Evolutionary conservation across 495 filamentous ascomycete genomes (phyloP).

Genomic region (Apiosordaria backusii): DNA sequence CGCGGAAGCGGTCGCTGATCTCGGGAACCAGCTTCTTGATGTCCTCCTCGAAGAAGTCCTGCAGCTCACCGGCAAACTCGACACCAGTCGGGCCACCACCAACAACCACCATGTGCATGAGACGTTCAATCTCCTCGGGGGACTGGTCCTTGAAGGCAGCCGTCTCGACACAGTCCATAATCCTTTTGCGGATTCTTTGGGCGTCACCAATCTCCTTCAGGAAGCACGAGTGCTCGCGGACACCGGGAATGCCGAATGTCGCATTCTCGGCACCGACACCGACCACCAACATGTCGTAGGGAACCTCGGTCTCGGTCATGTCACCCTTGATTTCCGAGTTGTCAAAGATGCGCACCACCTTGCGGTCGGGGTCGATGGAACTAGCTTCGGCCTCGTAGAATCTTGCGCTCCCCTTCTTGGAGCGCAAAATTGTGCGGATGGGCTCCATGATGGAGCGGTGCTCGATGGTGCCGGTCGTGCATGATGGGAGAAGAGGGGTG

Average conservation of each 20-base stretch:
- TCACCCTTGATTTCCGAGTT: constrained; percentile 91
- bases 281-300: constrained; percentile 97
- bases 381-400: constrained; percentile 98
- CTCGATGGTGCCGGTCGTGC: constrained; percentile 95
- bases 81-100: constrained; percentile 97
- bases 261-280: constrained; percentile 98
- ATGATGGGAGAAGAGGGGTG: constrained; percentile 93
- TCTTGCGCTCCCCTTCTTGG: constrained; percentile 86
- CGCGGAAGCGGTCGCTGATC: constrained; percentile 88
- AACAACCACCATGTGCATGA: constrained; percentile 98
- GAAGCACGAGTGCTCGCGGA: constrained; percentile 94
- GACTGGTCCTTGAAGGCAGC: constrained; percentile 97
- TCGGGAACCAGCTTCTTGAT: constrained; percentile 97
- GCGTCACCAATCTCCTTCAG: constrained; percentile 96
- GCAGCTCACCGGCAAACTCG: constrained; percentile 95
- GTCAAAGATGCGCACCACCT: constrained; percentile 82
- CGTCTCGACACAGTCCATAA: constrained; percentile 99
- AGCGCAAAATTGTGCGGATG: constrained; percentile 86
- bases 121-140: constrained; percentile 83
- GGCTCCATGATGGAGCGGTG: constrained; percentile 99
- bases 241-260: constrained; percentile 95
- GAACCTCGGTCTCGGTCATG: constrained; percentile 76
- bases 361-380: constrained; percentile 90
- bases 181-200: constrained; percentile 90
- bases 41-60: constrained; percentile 98